Evolutionary conservation across 2,329 filamentous ascomycete species (phyloP), one percentile per base, ranked within the genome.

Genomic region (Ophidiomyces ophidiicola): DNA sequence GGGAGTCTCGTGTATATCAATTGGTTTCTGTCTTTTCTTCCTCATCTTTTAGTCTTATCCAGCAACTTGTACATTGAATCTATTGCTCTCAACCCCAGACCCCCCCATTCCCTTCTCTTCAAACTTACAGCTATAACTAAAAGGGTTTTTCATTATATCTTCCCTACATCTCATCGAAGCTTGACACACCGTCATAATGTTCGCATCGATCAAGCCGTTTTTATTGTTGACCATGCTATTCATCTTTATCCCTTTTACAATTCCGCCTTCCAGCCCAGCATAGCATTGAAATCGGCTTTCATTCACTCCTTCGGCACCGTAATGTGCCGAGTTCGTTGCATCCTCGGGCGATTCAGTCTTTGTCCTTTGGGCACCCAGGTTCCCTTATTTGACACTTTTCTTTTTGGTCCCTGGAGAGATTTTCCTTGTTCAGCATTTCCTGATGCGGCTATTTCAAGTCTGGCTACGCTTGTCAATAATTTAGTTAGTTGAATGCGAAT

Each of bases 1-100:
- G 33, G 37, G 29, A 33, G 14, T 39, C 15, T 14, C 28, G 30
- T 33, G 33, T 33, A 39, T 28, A 30, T 11, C 14, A 26, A 28
- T 32, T 39, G 30, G 33, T 21, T 28, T 26, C 20, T 3, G 8
- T 26, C 21, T 6, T 21, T 24, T 18, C 23, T 26, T 33, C n/a
- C 7, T 11, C 26, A 31, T 12, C 15, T 28, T 33, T 33, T 39
- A 39, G 30, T 33, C 12, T 21, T 20, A 7, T 14, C 29, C 18
- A 37, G 23, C 37, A 33, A 33, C 29, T 23, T 33, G 37, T 39
- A 39, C 23, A 29, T 19, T 39, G 28, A 17, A 20, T 20, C 11
- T 28, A 25, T 37, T 3, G n/a, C 35, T 5, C 33, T 4, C 15
- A 14, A 14, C 24, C 34, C 33, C 1, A 4, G 6, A 19, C 8